Evolutionary conservation across 2,329 filamentous ascomycete species (phyloP), one percentile per base, ranked within the genome.

Genomic region (Parafenestella ontariensis): DNA sequence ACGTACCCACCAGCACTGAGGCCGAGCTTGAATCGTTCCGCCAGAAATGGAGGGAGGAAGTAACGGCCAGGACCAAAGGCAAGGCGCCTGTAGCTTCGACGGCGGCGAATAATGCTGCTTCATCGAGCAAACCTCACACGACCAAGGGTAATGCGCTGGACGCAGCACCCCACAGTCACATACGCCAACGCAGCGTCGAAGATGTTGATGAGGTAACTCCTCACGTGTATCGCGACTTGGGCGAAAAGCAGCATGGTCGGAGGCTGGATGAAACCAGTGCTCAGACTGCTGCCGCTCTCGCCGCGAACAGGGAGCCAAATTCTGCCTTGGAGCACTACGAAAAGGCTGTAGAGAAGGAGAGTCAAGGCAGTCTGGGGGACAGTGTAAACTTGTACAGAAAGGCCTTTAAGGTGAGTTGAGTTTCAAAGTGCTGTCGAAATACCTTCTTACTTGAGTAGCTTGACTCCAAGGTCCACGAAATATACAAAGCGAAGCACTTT

Each of bases 251-350:
- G 42, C 76, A 78, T 48, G 75, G 75, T 20, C 66, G 78, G 45
- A 75, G 71, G 52, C 65, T 81, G 40, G 78, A 77, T 61, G 78
- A 79, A 47, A 73, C 76, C 75, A 66, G 78, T 57, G 64, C 75
- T 26, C 56, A 64, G 36, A 52, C 63, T 20, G 61, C 64, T 44
- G 64, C 73, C 57, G 63, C 74, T 54, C 61, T 71, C 3, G 55
- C 64, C 10, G 61, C 57, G 20, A 69, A 59, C 17, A 61, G 72
- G 54, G 84, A 89, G 64, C 90, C 90, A 4, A 80, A 81, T 20
- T 90, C 93, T 10, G 95, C 95, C 0, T 78, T 99, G 15, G 95
- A 98, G 66, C 91, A 96, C 74, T 98, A 95, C 68, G 95, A 98
- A 73, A 87, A 86, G 71, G 95, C 94, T 3, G 93, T 96, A 51